Percentiles rank a stretch among this genome's conserved stretches.
Evolutionary conservation across 2,329 filamentous ascomycete genomes (phyloP).

Genomic region (Botryosphaeria dothidea): DNA sequence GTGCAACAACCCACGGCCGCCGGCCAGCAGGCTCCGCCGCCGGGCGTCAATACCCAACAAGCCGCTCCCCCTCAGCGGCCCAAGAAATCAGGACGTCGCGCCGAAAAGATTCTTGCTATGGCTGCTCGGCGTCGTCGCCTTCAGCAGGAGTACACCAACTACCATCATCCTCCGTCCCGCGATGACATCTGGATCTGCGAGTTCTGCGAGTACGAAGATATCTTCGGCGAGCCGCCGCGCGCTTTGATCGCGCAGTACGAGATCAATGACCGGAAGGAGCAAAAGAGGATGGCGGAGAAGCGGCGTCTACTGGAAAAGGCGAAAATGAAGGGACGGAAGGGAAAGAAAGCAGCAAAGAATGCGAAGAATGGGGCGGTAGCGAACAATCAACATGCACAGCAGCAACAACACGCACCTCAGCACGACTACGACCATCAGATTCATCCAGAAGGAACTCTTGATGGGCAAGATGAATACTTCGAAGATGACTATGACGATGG

Average conservation of each 20-base stretch:
- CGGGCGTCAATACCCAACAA: slow-evolving; percentile 40
- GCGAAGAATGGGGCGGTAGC: slow-evolving; percentile 32
- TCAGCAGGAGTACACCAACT: slow-evolving; percentile 75
- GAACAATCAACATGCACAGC: slow-evolving; percentile 14
- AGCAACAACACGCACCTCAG: slow-evolving; percentile 7
- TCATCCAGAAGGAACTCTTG: slow-evolving; percentile 10
- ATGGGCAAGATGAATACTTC: slow-evolving; percentile 19
- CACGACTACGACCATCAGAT: slow-evolving; percentile 12
- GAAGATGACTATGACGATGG: slow-evolving; percentile 18
- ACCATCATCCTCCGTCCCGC: slow-evolving; percentile 66
- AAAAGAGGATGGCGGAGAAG: slow-evolving; percentile 83
- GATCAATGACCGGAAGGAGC: slow-evolving; percentile 84
- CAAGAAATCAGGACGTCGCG: slow-evolving; percentile 63
- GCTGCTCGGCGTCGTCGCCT: slow-evolving; percentile 78
- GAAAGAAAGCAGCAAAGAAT: slow-evolving; percentile 77
- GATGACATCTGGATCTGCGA: slow-evolving; percentile 94
- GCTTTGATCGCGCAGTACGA: slow-evolving; percentile 91
- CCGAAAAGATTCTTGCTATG: slow-evolving; percentile 69
- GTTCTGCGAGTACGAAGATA: slow-evolving; percentile 96
- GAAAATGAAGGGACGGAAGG: slow-evolving; percentile 88
- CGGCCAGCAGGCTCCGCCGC: slow-evolving; percentile 31
- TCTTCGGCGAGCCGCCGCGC: slow-evolving; percentile 84
- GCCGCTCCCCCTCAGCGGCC: slow-evolving; percentile 41
- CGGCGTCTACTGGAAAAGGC: slow-evolving; percentile 84
- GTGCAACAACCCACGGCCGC: slow-evolving; percentile 29